These are phyloP conservation scores for Talaromyces funiculosus DNA, from an alignment of 2,329 filamentous ascomycete species.

Conservation along the genomic window DNA sequence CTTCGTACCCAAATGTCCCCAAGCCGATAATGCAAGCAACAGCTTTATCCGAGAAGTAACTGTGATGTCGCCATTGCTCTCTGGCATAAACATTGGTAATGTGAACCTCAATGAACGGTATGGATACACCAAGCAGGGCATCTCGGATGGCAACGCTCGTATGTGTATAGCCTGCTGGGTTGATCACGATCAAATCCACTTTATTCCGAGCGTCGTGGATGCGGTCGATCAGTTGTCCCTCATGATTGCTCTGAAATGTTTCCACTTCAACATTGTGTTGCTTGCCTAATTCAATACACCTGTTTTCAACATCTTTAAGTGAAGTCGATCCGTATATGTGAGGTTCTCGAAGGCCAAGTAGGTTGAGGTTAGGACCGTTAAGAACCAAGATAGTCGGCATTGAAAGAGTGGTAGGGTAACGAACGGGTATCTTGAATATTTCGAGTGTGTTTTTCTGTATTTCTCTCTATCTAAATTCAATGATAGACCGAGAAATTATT, in stretches of 20 bases:
- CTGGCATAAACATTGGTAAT: slow-evolving; percentile 68
- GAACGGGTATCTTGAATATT: not conserved
- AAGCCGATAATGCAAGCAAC: slow-evolving; percentile 67
- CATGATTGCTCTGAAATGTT: slow-evolving; percentile 70
- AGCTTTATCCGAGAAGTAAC: slow-evolving; percentile 71
- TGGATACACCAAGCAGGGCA: slow-evolving; percentile 60
- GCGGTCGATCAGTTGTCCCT: slow-evolving; percentile 67
- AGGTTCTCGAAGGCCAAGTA: slow-evolving; percentile 69
- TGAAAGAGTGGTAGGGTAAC: not conserved
- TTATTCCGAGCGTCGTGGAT: slow-evolving; percentile 61
- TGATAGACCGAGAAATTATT: not conserved
- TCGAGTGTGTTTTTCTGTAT: not conserved
- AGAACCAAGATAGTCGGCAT: slow-evolving; percentile 57
- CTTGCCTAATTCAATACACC: slow-evolving; percentile 47
- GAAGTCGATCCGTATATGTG: slow-evolving; percentile 67
- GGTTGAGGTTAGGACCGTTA: slow-evolving; percentile 79
- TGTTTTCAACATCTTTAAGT: slow-evolving; percentile 54
- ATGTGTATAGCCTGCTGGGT: slow-evolving; percentile 69
- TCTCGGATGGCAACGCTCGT: slow-evolving; percentile 72
- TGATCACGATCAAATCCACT: slow-evolving; percentile 62
- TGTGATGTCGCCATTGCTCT: slow-evolving; percentile 63
- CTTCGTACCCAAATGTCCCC: slow-evolving; percentile 57
- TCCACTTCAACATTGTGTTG: slow-evolving; percentile 48
- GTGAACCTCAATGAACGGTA: slow-evolving; percentile 75
- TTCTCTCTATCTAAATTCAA: not conserved